Evolutionary conservation across 2,329 filamentous ascomycete species (phyloP), one percentile per base, ranked within the genome.

Genomic region (Stagonosporopsis vannaccii): DNA sequence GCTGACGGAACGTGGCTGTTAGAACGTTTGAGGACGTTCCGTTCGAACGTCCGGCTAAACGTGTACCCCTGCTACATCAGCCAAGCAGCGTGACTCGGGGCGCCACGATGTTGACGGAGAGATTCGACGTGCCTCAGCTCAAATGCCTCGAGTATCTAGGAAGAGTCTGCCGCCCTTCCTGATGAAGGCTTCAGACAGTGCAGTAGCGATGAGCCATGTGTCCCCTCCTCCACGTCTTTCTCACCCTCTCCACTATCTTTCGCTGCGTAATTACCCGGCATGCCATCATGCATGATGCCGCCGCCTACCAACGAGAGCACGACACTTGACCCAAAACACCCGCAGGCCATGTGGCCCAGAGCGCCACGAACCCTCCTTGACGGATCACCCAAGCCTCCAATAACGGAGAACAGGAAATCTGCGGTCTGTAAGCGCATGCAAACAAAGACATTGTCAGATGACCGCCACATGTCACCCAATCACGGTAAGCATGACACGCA

Each of bases 401-500:
- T 42, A 39, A 32, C 42, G 42, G 25, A n/a, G 17, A 48, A 43
- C 44, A 58, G 44, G 45, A 33, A 28, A 41, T 37, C 17, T 36
- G 45, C 23, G 33, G 39, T 25, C 44, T 40, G 33, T 48, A 40
- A 54, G 55, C 50, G 33, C 41, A 49, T 45, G 20, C 44, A 41
- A 39, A 45, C 55, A 46, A 44, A 45, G 49, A 22, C 28, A 5
- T 26, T 13, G 57, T 61, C 59, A 59, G 56, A 61, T 53, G 55
- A 59, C 33, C n/a, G 41, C 41, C 20, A 7, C 30, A 43, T 45
- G 36, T 43, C 40, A 40, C 47, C 56, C 56, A 59, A 59, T 61
- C 51, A 51, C 23, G 13, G 28, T 47, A 13, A 41, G 58, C 25
- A 52, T 50, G 58, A 50, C 50, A 60, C 41, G 58, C 47, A 56